Evolutionary conservation across 2,329 filamentous ascomycete species (phyloP).

Genomic region (Apiospora hydei): DNA sequence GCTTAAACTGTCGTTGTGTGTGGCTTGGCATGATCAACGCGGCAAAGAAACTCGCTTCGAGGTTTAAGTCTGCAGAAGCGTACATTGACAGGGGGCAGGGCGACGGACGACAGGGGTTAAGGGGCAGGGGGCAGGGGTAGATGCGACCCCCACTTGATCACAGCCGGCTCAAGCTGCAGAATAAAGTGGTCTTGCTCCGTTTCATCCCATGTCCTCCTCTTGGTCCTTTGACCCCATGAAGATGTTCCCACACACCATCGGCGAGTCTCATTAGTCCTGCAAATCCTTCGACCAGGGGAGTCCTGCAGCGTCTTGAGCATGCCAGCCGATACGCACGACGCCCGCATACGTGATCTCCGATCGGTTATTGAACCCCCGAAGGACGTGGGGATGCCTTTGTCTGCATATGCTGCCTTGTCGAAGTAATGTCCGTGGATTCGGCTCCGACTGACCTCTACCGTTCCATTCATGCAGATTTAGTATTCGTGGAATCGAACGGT

Average conservation of each 20-base stretch:
- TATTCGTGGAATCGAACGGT: neutral
- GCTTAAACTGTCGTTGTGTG: neutral
- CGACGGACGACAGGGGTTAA: too few species aligned
- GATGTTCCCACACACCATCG: neutral
- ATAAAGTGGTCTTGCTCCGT: slow-evolving; percentile 11
- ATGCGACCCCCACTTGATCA: neutral
- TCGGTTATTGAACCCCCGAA: neutral
- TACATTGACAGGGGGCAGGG: neutral
- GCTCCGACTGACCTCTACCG: neutral
- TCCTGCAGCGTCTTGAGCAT: neutral
- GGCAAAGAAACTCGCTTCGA: neutral
- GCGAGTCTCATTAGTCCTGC: neutral
- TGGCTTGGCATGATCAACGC: neutral
- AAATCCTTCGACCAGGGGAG: neutral
- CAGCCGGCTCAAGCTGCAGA: neutral
- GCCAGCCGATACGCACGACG: neutral
- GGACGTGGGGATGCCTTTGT: neutral
- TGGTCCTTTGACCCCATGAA: neutral
- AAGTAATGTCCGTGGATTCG: neutral
- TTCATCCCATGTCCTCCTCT: neutral
- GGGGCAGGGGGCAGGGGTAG: neutral
- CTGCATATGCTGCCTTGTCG: neutral
- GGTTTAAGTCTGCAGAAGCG: neutral
- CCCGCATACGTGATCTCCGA: slow-evolving; percentile 14
- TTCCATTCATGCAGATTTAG: neutral